These are phyloP conservation scores for Canavalia gladiata DNA, from an alignment of 306 rosid species.

Conservation along the genomic window DNA sequence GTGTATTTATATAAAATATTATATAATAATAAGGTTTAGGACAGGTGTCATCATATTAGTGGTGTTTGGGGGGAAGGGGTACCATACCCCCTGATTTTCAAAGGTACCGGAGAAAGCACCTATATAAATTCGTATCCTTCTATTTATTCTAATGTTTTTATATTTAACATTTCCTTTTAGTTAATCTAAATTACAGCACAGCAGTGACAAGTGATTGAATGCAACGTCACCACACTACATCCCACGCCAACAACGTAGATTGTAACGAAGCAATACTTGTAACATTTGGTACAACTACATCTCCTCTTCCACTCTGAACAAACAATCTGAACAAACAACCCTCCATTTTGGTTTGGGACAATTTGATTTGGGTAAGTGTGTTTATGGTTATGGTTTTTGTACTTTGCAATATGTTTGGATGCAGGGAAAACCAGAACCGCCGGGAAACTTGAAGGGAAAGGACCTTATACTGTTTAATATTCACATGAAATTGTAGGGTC, in stretches of 20 bases:
- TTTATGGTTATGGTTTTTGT: not conserved
- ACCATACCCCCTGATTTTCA: too few species aligned
- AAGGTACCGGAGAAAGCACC: too few species aligned
- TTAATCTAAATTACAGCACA: not conserved
- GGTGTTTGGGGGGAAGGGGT: too few species aligned
- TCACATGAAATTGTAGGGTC: not conserved
- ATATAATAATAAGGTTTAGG: too few species aligned
- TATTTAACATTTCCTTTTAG: not conserved
- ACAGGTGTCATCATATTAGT: too few species aligned
- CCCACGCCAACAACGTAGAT: slow-evolving; percentile 39
- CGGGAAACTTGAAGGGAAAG: too few species aligned
- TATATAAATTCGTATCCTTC: not conserved
- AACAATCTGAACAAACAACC: not conserved
- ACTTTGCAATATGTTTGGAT: slow-evolving; percentile 41
- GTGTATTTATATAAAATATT: too few species aligned
- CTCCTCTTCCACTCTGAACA: not conserved
- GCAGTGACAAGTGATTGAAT: not conserved
- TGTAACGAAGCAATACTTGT: slow-evolving; percentile 10
- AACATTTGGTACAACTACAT: not conserved
- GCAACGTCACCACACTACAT: slow-evolving; percentile 30
- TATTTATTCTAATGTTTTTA: not conserved
- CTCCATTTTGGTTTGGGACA: not conserved
- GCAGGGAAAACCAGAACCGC: not conserved
- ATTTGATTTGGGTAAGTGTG: slow-evolving; percentile 42
- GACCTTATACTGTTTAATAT: not conserved